Evolutionary conservation across 345 rosid genomes (phyloP), one percentile per base, ranked within the genome.

Genomic region (Combretum micranthum): DNA sequence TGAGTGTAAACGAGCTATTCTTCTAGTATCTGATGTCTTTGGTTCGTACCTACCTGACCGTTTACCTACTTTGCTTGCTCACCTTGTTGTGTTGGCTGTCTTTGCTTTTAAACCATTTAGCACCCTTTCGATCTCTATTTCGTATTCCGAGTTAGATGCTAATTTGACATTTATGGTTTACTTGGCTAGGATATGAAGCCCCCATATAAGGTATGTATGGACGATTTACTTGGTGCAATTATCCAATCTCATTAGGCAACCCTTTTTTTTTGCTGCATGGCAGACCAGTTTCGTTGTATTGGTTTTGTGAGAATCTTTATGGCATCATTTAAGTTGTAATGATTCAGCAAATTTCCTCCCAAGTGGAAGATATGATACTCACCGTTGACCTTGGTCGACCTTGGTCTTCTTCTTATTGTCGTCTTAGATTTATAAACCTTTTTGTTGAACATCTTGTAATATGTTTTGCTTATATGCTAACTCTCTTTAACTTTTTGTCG

Each of bases 181-280:
- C 55, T 44, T n/a, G 69, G 75, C 90, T n/a, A 91, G 96, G 95
- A 57, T 91, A 63, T 66, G 92, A 83, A 70, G 83, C 96, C 95
- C 92, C 47, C 81, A 85, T 66, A 72, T 85, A 49, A 85, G 96
- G 97, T 85, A 64, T 61, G 56, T n/a, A n/a, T n/a, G 45, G 19
- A 21, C 59, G 44, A 1, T n/a, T 50, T 50, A 37, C 49, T 15
- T 7, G 12, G 2, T 10, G 0, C 15, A 18, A 9, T 16, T 39
- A 37, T 53, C 48, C 23, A 17, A 63, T 37, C 12, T 48, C 48
- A 14, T 42, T 42, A 49, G 0, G 17, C 42, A 8, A 26, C 15
- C 39, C 15, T 37, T 44, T 51, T 43, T 42, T 22, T 44, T 18
- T 43, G 32, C 23, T n/a, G 15, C 13, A 26, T 18, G 2, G 32